Evolutionary conservation across 345 rosid species (phyloP).

Genomic region (Mangifera indica): DNA sequence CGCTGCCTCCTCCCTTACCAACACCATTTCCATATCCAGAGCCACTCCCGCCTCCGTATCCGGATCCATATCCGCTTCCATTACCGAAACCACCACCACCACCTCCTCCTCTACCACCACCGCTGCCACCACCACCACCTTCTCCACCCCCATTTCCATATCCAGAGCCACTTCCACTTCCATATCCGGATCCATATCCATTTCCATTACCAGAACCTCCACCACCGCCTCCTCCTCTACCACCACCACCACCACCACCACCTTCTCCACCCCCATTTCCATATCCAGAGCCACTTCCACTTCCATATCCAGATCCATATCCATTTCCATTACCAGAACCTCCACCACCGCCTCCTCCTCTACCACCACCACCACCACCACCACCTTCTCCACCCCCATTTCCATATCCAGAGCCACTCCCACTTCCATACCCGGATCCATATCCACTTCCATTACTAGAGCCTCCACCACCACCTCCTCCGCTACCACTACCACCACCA

Average conservation of each 20-base stretch:
- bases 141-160: conserved; percentile 27
- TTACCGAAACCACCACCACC: conserved; percentile 26
- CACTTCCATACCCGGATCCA: no score
- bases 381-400: no score
- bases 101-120: conserved; percentile 34
- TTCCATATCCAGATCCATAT: conserved; percentile 44
- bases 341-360: conserved; percentile 42
- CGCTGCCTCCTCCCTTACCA: conserved; percentile 21
- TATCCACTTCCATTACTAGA: no score
- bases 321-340: conserved; percentile 47
- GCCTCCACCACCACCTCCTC: no score
- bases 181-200: conserved; percentile 16
- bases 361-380: conserved; percentile 35
- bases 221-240: conserved; percentile 18
- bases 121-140: conserved; percentile 37
- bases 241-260: conserved; percentile 23
- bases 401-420: no score
- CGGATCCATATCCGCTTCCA: conserved; percentile 28
- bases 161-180: conserved; percentile 25
- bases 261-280: conserved; percentile 31
- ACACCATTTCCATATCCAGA: conserved; percentile 27
- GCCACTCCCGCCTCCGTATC: conserved; percentile 31
- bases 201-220: not conserved
- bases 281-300: conserved; percentile 25
- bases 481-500: no score